Percentiles rank a stretch among this genome's conserved stretches.
Conservation (phyloP, 106 monocot genomes). For the Allium fistulosum region DNA sequence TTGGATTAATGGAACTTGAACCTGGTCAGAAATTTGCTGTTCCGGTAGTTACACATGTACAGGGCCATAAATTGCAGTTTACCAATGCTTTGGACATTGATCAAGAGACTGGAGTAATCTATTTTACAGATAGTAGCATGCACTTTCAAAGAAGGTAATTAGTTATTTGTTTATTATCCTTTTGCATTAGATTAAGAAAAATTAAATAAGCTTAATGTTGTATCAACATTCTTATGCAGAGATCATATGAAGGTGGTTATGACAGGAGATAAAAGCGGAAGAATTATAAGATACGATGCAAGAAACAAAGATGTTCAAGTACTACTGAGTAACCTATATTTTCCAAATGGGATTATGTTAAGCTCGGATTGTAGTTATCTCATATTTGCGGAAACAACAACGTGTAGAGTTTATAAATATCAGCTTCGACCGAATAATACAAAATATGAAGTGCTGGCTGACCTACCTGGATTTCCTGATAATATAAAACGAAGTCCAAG, state of each 20-base stretch:
- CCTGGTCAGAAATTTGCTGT: constrained; percentile 12
- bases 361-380: constrained; percentile 40
- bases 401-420: constrained; percentile 37
- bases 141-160: constrained; percentile 50
- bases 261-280: constrained; percentile 50
- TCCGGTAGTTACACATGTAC: constrained; percentile 11
- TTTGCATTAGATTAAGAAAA: neutral
- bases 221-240: neutral
- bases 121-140: constrained; percentile 69
- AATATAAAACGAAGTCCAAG: constrained; percentile 49
- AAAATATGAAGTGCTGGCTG: constrained; percentile 25
- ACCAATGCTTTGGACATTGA: constrained; percentile 71
- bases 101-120: constrained; percentile 36
- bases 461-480: constrained; percentile 57
- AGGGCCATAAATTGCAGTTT: constrained; percentile 28
- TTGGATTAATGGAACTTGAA: constrained; percentile 29
- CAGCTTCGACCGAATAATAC: constrained; percentile 17
- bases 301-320: constrained; percentile 24
- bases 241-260: constrained; percentile 20
- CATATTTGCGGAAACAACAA: constrained; percentile 49
- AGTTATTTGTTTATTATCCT: neutral
- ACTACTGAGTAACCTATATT: constrained; percentile 30
- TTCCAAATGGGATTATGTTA: constrained; percentile 57
- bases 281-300: constrained; percentile 57
- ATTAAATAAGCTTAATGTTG: neutral